Base-by-base conservation (phyloP, 1,284 basidiomycete species). In the Leccinum huronense region DNA sequence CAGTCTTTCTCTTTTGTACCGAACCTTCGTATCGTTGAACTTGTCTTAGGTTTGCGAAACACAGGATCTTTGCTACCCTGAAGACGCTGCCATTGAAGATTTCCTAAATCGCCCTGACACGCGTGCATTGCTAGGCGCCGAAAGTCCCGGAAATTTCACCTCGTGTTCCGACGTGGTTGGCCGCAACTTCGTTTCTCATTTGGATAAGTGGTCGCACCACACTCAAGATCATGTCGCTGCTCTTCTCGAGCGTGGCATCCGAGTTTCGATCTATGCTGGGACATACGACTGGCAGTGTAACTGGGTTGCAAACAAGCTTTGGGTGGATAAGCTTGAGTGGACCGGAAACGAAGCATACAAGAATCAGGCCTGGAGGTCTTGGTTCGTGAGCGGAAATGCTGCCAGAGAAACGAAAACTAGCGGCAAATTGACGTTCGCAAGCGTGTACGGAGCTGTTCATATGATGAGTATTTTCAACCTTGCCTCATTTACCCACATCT, bases 211-310 rank as follows among this genome's bases (percentile, higher is more conserved):
- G 78, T 79, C 76, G 11, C 76, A 79, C 14, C 86, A 85, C 36
- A 84, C 86, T 4, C 84, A 86, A 68, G 76, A 83, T 74, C 90
- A 93, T 75, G 86, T 93, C 61, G 79, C 87, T 0, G 84, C 81
- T 5, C 82, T 94, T 34, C 81, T 95, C 30, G 90, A 94, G 71
- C 82, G 90, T 34, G 88, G 87, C 5, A 76, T 94, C 48, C 81
- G 85, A 23, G 78, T 93, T 31, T 79, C 94, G 59, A 87, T 93
- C 65, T 91, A 92, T 68, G 87, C 87, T 5, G 90, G 90, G n/a
- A 90, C 88, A 40, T 89, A 86, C 68, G 90, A 92, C 73, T 91
- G 86, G 84, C 86, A 90, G 72, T 93, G 89, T 75, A 92, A 92
- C 73, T 90, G 88, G 85, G 80, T 90, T 54, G 86, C 86, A 30